phyloP scores from a whole-genome alignment of 2,329 filamentous ascomycete species.

The Calonectria pseudoreteaudii region DNA sequence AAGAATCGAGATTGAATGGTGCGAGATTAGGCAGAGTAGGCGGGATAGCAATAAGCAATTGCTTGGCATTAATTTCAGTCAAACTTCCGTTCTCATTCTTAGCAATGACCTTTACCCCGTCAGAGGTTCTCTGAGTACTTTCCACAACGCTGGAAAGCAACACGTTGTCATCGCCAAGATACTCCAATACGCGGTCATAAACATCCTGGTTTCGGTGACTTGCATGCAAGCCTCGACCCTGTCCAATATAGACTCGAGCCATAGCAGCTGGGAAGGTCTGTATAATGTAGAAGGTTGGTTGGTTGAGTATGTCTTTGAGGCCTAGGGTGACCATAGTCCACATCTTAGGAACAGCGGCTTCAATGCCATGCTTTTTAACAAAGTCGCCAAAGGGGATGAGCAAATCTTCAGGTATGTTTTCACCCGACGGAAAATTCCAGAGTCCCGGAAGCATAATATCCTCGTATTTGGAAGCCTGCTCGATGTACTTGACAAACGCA shows the following conservation, averaged over 20 bases:
- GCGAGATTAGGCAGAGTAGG: not conserved
- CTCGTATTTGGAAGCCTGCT: slow-evolving; percentile 27
- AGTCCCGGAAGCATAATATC: slow-evolving; percentile 24
- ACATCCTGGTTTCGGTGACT: not conserved
- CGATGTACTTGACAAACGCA: slow-evolving; percentile 12
- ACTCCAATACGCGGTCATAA: not conserved
- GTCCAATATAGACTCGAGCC: slow-evolving; percentile 28
- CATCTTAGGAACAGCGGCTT: slow-evolving; percentile 2
- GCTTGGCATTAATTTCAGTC: not conserved
- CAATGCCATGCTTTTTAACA: slow-evolving; percentile 24
- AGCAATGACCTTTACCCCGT: not conserved
- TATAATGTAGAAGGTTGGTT: slow-evolving; percentile 26
- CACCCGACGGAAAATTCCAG: slow-evolving; percentile 28
- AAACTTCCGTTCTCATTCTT: not conserved
- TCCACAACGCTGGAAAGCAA: not conserved
- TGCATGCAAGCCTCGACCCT: not conserved
- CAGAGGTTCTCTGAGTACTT: not conserved
- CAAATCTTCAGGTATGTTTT: slow-evolving; percentile 31
- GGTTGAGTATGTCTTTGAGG: not conserved
- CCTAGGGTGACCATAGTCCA: not conserved
- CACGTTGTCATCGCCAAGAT: not conserved
- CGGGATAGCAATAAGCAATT: not conserved
- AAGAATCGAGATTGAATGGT: not conserved
- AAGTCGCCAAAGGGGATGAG: slow-evolving; percentile 30
- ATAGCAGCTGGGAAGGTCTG: not conserved